phyloP scores from a whole-genome alignment of 345 rosid species.

The Lagerstroemia speciosa region DNA sequence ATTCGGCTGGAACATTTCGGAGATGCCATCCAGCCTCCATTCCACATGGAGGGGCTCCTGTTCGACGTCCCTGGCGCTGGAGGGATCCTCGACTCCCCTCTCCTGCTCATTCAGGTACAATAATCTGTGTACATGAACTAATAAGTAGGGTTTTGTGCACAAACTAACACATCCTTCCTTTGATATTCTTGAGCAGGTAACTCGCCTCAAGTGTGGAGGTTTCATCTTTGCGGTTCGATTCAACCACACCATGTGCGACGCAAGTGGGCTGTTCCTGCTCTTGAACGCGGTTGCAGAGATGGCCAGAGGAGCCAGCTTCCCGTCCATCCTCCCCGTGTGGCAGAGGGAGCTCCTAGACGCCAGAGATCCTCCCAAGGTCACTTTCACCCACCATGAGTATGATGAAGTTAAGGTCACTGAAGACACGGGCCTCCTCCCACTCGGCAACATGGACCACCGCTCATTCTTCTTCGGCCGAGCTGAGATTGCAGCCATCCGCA shows the following conservation, averaged over 20 bases:
- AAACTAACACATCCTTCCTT: no score
- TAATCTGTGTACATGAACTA: no score
- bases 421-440: slow-evolving; percentile 10
- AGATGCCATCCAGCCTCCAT: slow-evolving; percentile 39
- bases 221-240: slow-evolving; percentile 10
- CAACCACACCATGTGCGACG: slow-evolving; percentile 48
- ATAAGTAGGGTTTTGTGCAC: no score
- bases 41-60: slow-evolving; percentile 42
- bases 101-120: slow-evolving; percentile 46
- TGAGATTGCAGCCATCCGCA: slow-evolving; percentile 29
- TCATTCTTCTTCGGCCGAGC: slow-evolving; percentile 40
- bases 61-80: no score
- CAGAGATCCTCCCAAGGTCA: slow-evolving; percentile 23
- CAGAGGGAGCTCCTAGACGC: slow-evolving; percentile 31
- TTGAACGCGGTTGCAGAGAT: slow-evolving; percentile 34
- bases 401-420: slow-evolving; percentile 23
- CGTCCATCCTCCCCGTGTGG: slow-evolving; percentile 37
- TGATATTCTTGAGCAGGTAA: not conserved
- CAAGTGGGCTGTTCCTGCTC: slow-evolving; percentile 30
- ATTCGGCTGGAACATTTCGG: slow-evolving; percentile 33
- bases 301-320: slow-evolving; percentile 25
- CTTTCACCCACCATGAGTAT: slow-evolving; percentile 36
- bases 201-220: slow-evolving; percentile 10
- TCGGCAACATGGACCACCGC: slow-evolving; percentile 23
- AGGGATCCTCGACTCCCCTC: no score